phyloP scores from a whole-genome alignment of 306 rosid species.

The Trifolium subterraneum region DNA sequence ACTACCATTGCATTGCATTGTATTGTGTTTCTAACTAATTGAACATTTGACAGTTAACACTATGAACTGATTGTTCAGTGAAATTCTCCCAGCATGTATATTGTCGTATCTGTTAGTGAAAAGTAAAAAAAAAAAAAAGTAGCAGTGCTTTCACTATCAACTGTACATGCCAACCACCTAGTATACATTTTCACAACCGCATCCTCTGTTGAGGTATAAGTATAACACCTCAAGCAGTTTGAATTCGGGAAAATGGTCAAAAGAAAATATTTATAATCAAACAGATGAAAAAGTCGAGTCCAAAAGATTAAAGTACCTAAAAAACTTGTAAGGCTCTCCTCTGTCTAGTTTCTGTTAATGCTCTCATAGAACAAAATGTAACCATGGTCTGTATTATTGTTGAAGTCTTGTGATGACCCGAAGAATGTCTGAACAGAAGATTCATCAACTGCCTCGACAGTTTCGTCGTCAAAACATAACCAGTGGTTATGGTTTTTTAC shows the following conservation, averaged over 20 bases:
- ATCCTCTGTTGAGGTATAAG: constrained; percentile 46
- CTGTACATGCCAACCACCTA: constrained; percentile 84
- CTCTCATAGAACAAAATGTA: constrained; percentile 97
- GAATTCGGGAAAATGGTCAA: constrained; percentile 37
- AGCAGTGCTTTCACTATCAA: constrained; percentile 64
- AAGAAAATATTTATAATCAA: constrained; percentile 47
- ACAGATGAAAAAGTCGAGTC: constrained; percentile 44
- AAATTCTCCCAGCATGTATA: constrained; percentile 56
- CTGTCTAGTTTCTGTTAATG: constrained; percentile 67
- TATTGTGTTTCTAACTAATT: constrained; percentile 8
- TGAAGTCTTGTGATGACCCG: constrained; percentile 86
- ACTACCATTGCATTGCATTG: background rate
- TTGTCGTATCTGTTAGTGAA: constrained; percentile 58
- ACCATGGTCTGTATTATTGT: constrained; percentile 91
- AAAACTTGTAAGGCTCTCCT: constrained; percentile 46
- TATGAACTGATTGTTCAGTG: constrained; percentile 44
- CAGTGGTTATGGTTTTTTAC: constrained; percentile 98
- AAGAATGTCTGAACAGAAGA: constrained; percentile 94
- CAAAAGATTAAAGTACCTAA: constrained; percentile 58
- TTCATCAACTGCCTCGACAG: constrained; percentile 92
- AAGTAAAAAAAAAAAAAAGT: constrained; percentile 32
- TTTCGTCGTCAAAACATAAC: constrained; percentile 91
- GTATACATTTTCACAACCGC: constrained; percentile 74
- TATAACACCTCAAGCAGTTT: constrained; percentile 74
- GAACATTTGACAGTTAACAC: constrained; percentile 16